A percentile compares a stretch with the other conserved stretches of the same genome.
These are phyloP conservation scores for Ceratobasidium sp. DNA, from an alignment of 1,284 basidiomycete species.

Conservation along the genomic window DNA sequence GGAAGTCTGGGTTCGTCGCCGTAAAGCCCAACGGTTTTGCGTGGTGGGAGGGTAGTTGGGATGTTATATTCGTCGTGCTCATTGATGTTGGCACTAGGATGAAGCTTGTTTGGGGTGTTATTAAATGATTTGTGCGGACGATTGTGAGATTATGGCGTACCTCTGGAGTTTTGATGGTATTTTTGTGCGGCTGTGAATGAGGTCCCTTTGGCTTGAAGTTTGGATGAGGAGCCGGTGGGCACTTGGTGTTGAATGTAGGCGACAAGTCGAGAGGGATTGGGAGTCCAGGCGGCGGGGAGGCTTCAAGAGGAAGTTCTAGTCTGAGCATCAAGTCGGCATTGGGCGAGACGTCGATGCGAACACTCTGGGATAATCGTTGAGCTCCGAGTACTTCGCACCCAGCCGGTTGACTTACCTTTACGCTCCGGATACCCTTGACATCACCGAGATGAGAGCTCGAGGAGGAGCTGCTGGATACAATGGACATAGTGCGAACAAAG, in stretches of 20 bases:
- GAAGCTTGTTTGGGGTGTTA: background rate
- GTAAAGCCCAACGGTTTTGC: background rate
- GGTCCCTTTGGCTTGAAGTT: slow-evolving; percentile 1
- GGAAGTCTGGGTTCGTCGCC: background rate
- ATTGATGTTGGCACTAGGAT: background rate
- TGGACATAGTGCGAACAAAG: background rate
- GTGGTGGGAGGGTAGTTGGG: background rate
- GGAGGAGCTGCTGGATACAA: no score
- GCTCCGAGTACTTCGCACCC: background rate
- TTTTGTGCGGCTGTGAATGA: background rate
- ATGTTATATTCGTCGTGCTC: background rate
- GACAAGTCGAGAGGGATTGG: background rate
- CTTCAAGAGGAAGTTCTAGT: background rate
- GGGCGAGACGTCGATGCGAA: background rate
- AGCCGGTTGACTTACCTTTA: background rate
- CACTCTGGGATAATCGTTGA: background rate
- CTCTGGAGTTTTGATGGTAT: background rate
- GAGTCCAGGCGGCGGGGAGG: background rate
- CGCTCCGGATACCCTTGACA: background rate
- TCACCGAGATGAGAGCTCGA: background rate
- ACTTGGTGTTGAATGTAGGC: background rate
- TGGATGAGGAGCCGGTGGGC: background rate
- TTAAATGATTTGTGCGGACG: background rate
- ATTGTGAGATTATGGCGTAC: background rate
- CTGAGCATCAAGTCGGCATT: background rate